phyloP scores from a whole-genome alignment of 179 eudicot species.

The Drosera spatulata region DNA sequence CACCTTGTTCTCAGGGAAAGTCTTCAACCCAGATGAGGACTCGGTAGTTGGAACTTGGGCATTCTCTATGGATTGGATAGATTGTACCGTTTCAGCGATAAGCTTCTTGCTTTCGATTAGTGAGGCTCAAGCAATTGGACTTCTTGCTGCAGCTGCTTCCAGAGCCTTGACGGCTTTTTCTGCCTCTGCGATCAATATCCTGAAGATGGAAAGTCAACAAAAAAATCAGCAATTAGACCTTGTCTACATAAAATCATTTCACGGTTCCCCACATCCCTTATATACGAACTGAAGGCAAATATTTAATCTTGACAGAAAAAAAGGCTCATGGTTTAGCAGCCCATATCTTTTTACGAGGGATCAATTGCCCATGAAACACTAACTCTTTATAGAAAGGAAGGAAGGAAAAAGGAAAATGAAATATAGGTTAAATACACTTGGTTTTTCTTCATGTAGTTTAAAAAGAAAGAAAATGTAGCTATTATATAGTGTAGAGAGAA shows the following conservation, averaged over 20 bases:
- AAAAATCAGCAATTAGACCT: not conserved
- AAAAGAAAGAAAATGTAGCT: not conserved
- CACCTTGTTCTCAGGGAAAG: slow-evolving; percentile 1
- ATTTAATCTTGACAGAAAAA: too few relatives aligned
- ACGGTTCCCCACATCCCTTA: too few relatives aligned
- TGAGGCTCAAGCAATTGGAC: slow-evolving; percentile 76
- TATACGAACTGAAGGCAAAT: not conserved
- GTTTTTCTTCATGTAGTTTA: not conserved
- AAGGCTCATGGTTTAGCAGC: too few relatives aligned
- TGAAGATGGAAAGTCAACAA: slow-evolving; percentile 11
- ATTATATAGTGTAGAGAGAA: not conserved
- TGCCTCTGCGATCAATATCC: slow-evolving; percentile 81
- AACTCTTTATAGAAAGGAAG: too few relatives aligned
- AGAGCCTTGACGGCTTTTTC: slow-evolving; percentile 80
- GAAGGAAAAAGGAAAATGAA: too few relatives aligned
- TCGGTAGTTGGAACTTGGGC: slow-evolving; percentile 11
- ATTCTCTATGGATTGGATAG: slow-evolving; percentile 47
- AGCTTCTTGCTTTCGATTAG: slow-evolving; percentile 70
- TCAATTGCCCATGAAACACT: too few relatives aligned
- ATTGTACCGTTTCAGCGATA: slow-evolving; percentile 71
- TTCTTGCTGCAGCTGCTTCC: slow-evolving; percentile 61
- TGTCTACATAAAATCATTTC: not conserved
- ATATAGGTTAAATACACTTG: not conserved
- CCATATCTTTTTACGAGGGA: too few relatives aligned
- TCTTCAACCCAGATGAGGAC: slow-evolving; percentile 7